These are phyloP conservation scores for Neovahlkampfia damariscottae DNA, from an alignment of 78 protist species.

Conservation along the genomic window DNA sequence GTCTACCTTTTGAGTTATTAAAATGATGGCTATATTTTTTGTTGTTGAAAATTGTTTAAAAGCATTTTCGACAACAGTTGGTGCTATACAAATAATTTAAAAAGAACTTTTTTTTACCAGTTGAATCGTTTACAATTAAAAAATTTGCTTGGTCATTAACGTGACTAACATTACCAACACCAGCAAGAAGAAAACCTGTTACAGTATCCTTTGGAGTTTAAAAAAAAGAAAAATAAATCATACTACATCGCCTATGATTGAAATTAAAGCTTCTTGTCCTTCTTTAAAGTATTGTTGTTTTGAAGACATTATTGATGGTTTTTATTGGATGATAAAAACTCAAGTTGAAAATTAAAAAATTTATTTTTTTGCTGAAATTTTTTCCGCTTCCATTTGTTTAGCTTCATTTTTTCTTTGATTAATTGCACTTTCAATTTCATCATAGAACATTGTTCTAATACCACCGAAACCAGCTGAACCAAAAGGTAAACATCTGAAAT, in stretches of 20 bases:
- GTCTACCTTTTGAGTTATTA: constrained; percentile 63
- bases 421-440: too few species aligned
- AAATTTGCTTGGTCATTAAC: constrained; percentile 40
- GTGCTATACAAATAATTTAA: neutral
- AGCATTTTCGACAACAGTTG: constrained; percentile 40
- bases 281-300: too few species aligned
- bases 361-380: too few species aligned
- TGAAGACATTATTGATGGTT: too few species aligned
- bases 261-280: neutral
- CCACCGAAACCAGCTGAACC: too few species aligned
- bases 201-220: constrained; percentile 81
- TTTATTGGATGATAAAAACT: too few species aligned
- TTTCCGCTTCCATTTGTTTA: too few species aligned
- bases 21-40: constrained; percentile 54
- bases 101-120: neutral
- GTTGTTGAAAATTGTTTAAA: constrained; percentile 45
- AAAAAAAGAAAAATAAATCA: too few species aligned
- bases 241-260: neutral
- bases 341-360: too few species aligned
- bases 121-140: constrained; percentile 52
- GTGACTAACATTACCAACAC: constrained; percentile 56
- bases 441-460: too few species aligned
- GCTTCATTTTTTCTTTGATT: too few species aligned
- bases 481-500: too few species aligned
- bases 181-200: constrained; percentile 76